phyloP scores from a whole-genome alignment of 768 basidiomycete genomes.

The Hirschioporus abietinus region DNA sequence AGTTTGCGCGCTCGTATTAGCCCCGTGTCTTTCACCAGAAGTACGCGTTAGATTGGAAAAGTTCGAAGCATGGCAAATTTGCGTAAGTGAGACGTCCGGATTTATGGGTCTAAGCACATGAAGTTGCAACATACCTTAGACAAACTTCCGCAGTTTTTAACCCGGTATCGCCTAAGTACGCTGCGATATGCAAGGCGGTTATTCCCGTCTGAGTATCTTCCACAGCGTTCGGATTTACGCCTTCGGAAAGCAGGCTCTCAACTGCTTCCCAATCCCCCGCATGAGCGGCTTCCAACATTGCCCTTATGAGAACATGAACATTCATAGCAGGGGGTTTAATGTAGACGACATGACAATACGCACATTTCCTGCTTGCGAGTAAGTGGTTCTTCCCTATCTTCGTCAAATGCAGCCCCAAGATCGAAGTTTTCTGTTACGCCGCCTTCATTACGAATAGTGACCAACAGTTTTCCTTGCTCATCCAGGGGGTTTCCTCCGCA shows the following conservation, averaged over 20 bases:
- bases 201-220: not conserved
- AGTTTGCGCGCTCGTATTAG: not conserved
- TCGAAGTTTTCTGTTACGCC: slow-evolving; percentile 1
- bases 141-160: not conserved
- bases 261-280: not conserved
- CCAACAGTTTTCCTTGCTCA: not conserved
- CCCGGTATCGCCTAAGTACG: not conserved
- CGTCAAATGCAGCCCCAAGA: slow-evolving; percentile 3
- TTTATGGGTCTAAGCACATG: not conserved
- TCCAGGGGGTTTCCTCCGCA: not conserved
- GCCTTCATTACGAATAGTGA: slow-evolving; percentile 1
- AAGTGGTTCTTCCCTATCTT: not conserved
- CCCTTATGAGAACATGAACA: not conserved
- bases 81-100: not conserved
- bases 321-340: too few species aligned
- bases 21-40: not conserved
- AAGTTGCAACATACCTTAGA: not conserved
- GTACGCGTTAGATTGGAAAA: not conserved
- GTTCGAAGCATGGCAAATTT: not conserved
- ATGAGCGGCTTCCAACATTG: not conserved
- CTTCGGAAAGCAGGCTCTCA: not conserved
- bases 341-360: too few species aligned
- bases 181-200: not conserved
- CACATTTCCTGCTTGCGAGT: not conserved
- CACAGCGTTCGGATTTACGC: not conserved